Evolutionary conservation across 129 eudicot species (phyloP).

Genomic region (Pseudognaphalium luteoalbum): DNA sequence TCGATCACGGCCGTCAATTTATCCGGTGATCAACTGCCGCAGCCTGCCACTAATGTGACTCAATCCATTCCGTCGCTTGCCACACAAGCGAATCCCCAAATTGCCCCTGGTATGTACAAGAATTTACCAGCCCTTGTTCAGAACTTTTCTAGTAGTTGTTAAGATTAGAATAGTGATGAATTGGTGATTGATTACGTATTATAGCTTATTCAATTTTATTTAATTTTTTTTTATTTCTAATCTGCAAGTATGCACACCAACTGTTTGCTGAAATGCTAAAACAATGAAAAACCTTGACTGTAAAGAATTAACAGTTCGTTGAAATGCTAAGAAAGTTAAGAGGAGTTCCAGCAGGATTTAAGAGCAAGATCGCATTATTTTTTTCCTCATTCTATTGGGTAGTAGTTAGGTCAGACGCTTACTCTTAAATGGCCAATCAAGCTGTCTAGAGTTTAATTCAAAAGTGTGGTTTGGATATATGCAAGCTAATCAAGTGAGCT

Average conservation of each 20-base stretch:
- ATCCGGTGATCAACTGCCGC: conserved; percentile 27
- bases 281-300: not conserved
- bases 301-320: too few species aligned
- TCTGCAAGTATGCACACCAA: conserved; percentile 18
- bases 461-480: not conserved
- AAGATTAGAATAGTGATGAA: not conserved
- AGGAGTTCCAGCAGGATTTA: not conserved
- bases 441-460: not conserved
- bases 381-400: too few species aligned
- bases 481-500: not conserved
- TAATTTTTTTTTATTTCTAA: not conserved
- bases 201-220: not conserved
- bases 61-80: not conserved
- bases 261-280: conserved; percentile 19
- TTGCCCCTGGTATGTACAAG: conserved; percentile 24
- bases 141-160: not conserved
- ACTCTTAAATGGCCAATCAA: not conserved
- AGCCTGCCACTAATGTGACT: conserved; percentile 3
- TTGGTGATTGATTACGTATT: not conserved
- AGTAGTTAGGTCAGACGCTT: not conserved
- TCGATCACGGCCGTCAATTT: conserved; percentile 10
- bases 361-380: not conserved
- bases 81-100: conserved; percentile 12
- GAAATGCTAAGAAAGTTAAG: too few species aligned
- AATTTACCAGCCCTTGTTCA: not conserved